Evolutionary conservation across 352 stramenopile species (phyloP), one percentile per base, ranked within the genome.

Genomic region (Thalassiosira livingstoniorum): DNA sequence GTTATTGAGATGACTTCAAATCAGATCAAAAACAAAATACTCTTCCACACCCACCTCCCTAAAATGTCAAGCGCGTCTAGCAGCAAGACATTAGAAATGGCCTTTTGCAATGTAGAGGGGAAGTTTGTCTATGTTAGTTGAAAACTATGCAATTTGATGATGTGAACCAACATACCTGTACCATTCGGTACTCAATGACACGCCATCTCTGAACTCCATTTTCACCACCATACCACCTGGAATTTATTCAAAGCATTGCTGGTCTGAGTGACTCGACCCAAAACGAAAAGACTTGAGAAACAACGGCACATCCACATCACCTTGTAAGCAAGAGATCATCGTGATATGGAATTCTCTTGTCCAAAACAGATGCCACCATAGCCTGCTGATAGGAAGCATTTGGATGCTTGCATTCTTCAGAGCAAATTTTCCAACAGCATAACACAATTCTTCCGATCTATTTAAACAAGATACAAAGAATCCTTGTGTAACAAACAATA

Each of bases 11-110:
- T n/a, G n/a, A n/a, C n/a, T n/a, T n/a, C n/a, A n/a, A n/a, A n/a
- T n/a, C n/a, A n/a, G n/a, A n/a, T n/a, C n/a, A n/a, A n/a, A n/a
- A n/a, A n/a, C n/a, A n/a, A n/a, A n/a, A n/a, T n/a, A n/a, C n/a
- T n/a, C n/a, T n/a, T n/a, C n/a, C n/a, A n/a, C n/a, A n/a, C n/a
- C n/a, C n/a, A n/a, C n/a, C n/a, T n/a, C 39, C 91, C 91, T 66
- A 95, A 82, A 34, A 95, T 83, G 80, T 95, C 91, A 15, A 95
- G 70, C 27, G 83, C 89, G 87, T 95, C 91, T 76, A 95, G 88
- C 23, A 95, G 53, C 34, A 93, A 63, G 15, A 95, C 64, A 63
- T 79, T 90, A 57, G 87, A 80, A 23, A 87, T 89, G 32, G 86
- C 86, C n/a, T n/a, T n/a, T n/a, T n/a, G n/a, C n/a, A n/a, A n/a